Conservation (phyloP, 108 stramenopile species). For the Cyclotella choctawhatcheeana region DNA sequence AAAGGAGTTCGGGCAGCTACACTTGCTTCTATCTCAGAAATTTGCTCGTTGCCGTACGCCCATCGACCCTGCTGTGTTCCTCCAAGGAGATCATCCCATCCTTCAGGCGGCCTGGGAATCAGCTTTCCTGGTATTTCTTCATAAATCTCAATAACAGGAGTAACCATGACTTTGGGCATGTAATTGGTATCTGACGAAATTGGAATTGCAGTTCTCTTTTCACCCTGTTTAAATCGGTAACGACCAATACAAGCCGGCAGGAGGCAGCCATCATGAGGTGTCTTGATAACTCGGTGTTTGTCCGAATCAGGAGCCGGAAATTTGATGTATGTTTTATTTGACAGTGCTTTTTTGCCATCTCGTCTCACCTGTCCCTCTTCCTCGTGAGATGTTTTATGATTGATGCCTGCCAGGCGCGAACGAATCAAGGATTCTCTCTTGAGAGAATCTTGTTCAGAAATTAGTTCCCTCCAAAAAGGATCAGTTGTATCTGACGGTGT, state of each 20-base stretch:
- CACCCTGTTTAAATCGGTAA: constrained; percentile 60
- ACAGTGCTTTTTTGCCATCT: constrained; percentile 64
- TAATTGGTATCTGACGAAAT: background rate
- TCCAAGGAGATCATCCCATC: constrained; percentile 89
- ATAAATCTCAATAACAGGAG: constrained; percentile 69
- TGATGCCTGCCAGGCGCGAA: constrained; percentile 36
- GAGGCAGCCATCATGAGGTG: constrained; percentile 31
- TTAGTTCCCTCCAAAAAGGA: constrained; percentile 72
- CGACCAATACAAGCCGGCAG: constrained; percentile 73
- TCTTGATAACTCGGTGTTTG: constrained; percentile 32
- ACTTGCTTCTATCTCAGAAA: constrained; percentile 74
- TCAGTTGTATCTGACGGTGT: constrained; percentile 26
- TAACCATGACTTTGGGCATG: constrained; percentile 2
- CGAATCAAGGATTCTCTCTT: constrained; percentile 41
- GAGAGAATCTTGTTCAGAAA: constrained; percentile 29
- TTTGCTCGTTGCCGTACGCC: constrained; percentile 80
- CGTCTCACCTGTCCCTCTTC: constrained; percentile 38
- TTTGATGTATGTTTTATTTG: constrained; percentile 37
- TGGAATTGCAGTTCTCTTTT: background rate
- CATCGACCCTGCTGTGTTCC: constrained; percentile 89
- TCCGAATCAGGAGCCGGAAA: constrained; percentile 30
- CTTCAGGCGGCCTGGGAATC: constrained; percentile 87
- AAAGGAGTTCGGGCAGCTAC: constrained; percentile 72
- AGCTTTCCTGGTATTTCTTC: constrained; percentile 61
- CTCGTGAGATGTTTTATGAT: background rate